These are phyloP conservation scores for Diaporthe eres DNA, from an alignment of 2,329 filamentous ascomycete species.

Conservation along the genomic window DNA sequence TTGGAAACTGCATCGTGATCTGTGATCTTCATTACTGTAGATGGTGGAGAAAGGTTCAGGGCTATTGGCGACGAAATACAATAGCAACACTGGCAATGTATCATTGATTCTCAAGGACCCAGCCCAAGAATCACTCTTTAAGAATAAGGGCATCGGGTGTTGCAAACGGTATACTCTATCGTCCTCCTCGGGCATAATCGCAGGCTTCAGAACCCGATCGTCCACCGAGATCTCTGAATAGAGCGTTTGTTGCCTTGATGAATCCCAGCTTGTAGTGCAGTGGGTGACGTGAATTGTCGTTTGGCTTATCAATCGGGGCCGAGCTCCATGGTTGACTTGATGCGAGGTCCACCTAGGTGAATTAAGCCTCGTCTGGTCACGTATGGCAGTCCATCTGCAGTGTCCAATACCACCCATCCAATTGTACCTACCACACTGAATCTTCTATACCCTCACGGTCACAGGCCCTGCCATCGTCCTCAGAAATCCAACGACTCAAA, in stretches of 20 bases:
- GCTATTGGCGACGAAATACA: not conserved
- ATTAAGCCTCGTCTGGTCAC: not conserved
- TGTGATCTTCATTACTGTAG: not conserved
- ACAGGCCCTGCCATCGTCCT: not conserved
- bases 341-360: not conserved
- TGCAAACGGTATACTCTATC: not conserved
- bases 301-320: not conserved
- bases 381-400: no score
- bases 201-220: no score
- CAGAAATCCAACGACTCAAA: no score
- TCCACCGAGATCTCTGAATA: not conserved
- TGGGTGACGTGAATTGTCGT: not conserved
- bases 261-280: not conserved
- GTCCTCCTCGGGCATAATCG: fast-evolving
- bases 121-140: not conserved
- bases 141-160: no score
- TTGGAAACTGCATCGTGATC: not conserved
- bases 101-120: no score
- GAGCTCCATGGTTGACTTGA: not conserved
- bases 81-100: not conserved
- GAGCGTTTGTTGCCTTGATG: not conserved
- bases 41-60: not conserved
- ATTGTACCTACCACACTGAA: not conserved
- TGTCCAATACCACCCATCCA: no score
- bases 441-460: not conserved